phyloP scores from a whole-genome alignment of 169 alveolate species.

The Cryptosporidium xiaoi region DNA sequence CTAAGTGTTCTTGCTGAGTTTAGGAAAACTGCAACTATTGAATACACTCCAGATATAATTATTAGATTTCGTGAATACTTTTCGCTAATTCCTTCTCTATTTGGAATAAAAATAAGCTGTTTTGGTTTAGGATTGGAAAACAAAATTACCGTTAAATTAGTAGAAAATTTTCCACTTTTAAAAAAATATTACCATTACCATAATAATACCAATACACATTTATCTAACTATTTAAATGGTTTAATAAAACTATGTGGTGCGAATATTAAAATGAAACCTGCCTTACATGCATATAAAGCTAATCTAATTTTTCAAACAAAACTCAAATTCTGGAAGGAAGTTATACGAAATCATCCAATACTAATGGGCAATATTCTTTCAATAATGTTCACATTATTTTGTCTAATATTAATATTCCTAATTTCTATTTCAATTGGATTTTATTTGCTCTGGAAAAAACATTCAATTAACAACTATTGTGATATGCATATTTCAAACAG shows the following conservation, averaged over 20 bases:
- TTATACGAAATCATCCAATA: slow-evolving; percentile 43
- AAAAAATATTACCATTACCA: background rate
- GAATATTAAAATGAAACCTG: slow-evolving; percentile 51
- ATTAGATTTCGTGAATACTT: slow-evolving; percentile 30
- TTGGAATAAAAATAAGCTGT: slow-evolving; percentile 25
- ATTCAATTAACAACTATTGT: slow-evolving; percentile 5
- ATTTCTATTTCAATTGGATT: slow-evolving; percentile 15
- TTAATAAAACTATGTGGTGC: slow-evolving; percentile 48
- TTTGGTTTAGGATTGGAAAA: slow-evolving; percentile 41
- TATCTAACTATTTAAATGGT: background rate
- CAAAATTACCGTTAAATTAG: slow-evolving; percentile 6
- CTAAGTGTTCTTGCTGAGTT: slow-evolving; percentile 20
- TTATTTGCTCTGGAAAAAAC: slow-evolving; percentile 41
- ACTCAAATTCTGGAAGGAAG: slow-evolving; percentile 45
- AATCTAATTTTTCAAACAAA: slow-evolving; percentile 50
- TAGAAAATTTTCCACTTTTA: slow-evolving; percentile 45
- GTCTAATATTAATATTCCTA: background rate
- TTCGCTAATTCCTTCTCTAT: slow-evolving; percentile 15
- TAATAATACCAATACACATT: background rate
- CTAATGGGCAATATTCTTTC: slow-evolving; percentile 39
- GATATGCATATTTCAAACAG: slow-evolving; percentile 36
- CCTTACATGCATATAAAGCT: slow-evolving; percentile 9
- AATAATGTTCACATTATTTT: background rate
- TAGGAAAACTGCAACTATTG: slow-evolving; percentile 31
- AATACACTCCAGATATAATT: slow-evolving; percentile 14